Evolutionary conservation across 139 green algal species (phyloP).

Genomic region (Haematococcus sp.): DNA sequence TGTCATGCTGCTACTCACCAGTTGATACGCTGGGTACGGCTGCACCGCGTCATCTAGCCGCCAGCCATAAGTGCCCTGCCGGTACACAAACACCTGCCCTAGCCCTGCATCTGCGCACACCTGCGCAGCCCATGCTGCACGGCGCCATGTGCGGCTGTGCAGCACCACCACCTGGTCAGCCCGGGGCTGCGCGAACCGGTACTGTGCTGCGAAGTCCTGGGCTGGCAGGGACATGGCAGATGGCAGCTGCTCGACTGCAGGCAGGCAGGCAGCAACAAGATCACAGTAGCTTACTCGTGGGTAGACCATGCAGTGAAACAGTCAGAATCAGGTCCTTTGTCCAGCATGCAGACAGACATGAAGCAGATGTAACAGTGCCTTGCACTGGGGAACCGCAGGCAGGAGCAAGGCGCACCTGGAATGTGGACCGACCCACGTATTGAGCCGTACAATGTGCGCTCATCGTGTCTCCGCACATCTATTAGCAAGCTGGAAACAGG

Average conservation of each 20-base stretch:
- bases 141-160: slow-evolving; percentile 50
- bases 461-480: slow-evolving; percentile 74
- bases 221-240: slow-evolving; percentile 37
- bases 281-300: too few relatives aligned
- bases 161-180: slow-evolving; percentile 49
- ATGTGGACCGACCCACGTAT: slow-evolving; percentile 54
- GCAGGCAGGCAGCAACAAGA: background rate
- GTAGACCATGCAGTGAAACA: too few relatives aligned
- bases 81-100: slow-evolving; percentile 33
- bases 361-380: too few relatives aligned
- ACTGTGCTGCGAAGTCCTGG: slow-evolving; percentile 42
- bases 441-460: slow-evolving; percentile 70
- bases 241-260: slow-evolving; percentile 43
- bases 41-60: slow-evolving; percentile 53
- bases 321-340: too few relatives aligned
- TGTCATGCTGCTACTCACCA: background rate
- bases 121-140: slow-evolving; percentile 66
- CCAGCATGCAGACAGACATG: too few relatives aligned
- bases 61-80: slow-evolving; percentile 64
- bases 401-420: slow-evolving; percentile 12
- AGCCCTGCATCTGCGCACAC: slow-evolving; percentile 52
- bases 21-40: slow-evolving; percentile 53
- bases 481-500: slow-evolving; percentile 31
- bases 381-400: too few relatives aligned
- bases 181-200: slow-evolving; percentile 51